Conservation (phyloP, 495 filamentous ascomycete species). For the Chlorociboria aeruginascens region DNA sequence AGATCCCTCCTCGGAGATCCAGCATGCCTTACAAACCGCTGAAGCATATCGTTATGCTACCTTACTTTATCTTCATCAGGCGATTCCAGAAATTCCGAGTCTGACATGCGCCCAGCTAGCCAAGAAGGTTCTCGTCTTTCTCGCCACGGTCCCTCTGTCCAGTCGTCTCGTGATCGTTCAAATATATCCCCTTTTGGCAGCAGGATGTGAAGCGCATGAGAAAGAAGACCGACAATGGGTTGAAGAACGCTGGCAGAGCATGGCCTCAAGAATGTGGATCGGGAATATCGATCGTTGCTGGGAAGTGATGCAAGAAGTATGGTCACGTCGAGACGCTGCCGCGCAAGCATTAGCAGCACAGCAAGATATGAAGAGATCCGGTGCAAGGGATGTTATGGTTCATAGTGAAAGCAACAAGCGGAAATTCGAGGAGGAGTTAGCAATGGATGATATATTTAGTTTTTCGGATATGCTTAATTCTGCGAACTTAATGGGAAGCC, state of each 20-base stretch:
- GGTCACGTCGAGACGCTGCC: constrained; percentile 37
- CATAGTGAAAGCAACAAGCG: constrained; percentile 14
- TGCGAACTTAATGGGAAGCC: not conserved
- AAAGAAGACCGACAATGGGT: constrained; percentile 60
- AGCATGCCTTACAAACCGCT: constrained; percentile 59
- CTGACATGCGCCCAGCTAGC: constrained; percentile 43
- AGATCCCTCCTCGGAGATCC: constrained; percentile 51
- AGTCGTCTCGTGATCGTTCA: constrained; percentile 63
- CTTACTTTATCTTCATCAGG: constrained; percentile 64
- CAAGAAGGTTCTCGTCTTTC: constrained; percentile 44
- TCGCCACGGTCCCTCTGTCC: constrained; percentile 51
- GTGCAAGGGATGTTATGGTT: constrained; percentile 3
- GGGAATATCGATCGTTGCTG: constrained; percentile 58
- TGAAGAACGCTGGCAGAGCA: constrained; percentile 47
- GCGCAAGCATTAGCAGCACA: constrained; percentile 7
- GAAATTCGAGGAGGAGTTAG: constrained; percentile 18
- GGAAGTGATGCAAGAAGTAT: constrained; percentile 44
- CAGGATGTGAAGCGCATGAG: constrained; percentile 53
- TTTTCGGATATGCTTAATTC: constrained; percentile 17
- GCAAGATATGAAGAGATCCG: constrained; percentile 16
- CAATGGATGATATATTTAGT: constrained; percentile 14
- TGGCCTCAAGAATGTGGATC: constrained; percentile 54
- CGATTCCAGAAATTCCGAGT: constrained; percentile 63
- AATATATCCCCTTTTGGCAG: constrained; percentile 63
- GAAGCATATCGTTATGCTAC: constrained; percentile 71